Evolutionary conservation across 257 asterid genomes (phyloP).

Genomic region (Fraxinus americana): DNA sequence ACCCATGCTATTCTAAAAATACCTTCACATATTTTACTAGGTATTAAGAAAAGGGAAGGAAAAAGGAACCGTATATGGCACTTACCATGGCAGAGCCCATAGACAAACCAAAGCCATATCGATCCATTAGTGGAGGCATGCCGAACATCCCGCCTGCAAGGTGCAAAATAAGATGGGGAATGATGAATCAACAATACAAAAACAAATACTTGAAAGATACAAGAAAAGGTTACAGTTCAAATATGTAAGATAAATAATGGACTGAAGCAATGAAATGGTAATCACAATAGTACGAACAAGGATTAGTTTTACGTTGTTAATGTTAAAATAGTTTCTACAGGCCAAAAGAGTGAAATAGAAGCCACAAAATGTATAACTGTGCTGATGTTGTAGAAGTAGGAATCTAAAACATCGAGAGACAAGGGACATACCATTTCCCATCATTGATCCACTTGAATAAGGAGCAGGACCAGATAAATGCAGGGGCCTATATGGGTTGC

Average conservation of each 20-base stretch:
- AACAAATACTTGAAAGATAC: slow-evolving; percentile 7
- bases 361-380: not conserved
- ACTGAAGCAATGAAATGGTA: not conserved
- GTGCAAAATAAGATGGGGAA: slow-evolving; percentile 20
- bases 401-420: not conserved
- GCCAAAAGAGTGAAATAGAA: not conserved
- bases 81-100: slow-evolving; percentile 75
- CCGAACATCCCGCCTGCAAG: slow-evolving; percentile 77
- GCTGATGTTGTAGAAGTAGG: not conserved
- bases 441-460: slow-evolving; percentile 68
- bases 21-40: not conserved
- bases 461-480: slow-evolving; percentile 79
- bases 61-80: not conserved
- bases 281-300: not conserved
- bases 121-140: slow-evolving; percentile 75
- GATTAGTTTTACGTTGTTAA: not conserved
- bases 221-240: not conserved
- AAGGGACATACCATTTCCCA: slow-evolving; percentile 57
- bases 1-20: not conserved
- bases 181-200: not conserved
- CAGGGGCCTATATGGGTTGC: slow-evolving; percentile 76
- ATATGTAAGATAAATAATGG: not conserved
- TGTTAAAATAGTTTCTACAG: not conserved
- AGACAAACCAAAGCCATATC: slow-evolving; percentile 67
- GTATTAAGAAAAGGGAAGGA: not conserved